phyloP scores from a whole-genome alignment of 306 rosid species.

The Malus asiatica region DNA sequence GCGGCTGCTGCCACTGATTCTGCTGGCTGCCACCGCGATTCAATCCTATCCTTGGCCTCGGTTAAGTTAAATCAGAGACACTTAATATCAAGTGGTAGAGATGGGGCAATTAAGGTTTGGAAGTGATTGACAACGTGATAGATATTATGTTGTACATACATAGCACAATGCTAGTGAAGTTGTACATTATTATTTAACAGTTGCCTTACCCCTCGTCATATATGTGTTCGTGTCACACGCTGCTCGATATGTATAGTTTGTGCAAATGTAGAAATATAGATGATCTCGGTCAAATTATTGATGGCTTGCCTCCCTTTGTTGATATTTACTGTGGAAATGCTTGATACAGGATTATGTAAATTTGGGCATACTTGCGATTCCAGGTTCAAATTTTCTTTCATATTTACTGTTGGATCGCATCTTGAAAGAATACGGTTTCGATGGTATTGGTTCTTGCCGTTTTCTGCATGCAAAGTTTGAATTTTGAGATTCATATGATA shows the following conservation, averaged over 20 bases:
- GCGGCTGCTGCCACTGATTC: conserved; percentile 92
- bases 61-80: conserved; percentile 92
- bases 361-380: neutral
- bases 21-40: conserved; percentile 88
- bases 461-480: too few species aligned
- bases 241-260: conserved; percentile 24
- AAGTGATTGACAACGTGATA: conserved; percentile 37
- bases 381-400: neutral
- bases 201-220: neutral
- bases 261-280: neutral
- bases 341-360: neutral
- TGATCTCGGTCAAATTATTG: neutral
- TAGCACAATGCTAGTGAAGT: conserved; percentile 26
- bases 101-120: conserved; percentile 96
- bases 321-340: neutral
- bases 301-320: neutral
- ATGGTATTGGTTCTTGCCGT: neutral
- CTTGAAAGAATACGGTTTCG: neutral
- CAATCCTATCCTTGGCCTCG: conserved; percentile 73
- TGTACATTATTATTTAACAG: conserved; percentile 24
- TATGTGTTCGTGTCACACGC: neutral
- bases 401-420: neutral
- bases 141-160: conserved; percentile 39
- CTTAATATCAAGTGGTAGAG: conserved; percentile 80
- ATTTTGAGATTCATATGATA: too few species aligned